phyloP scores from a whole-genome alignment of 2,329 filamentous ascomycete species.

The Chrysosporium queenslandicum region DNA sequence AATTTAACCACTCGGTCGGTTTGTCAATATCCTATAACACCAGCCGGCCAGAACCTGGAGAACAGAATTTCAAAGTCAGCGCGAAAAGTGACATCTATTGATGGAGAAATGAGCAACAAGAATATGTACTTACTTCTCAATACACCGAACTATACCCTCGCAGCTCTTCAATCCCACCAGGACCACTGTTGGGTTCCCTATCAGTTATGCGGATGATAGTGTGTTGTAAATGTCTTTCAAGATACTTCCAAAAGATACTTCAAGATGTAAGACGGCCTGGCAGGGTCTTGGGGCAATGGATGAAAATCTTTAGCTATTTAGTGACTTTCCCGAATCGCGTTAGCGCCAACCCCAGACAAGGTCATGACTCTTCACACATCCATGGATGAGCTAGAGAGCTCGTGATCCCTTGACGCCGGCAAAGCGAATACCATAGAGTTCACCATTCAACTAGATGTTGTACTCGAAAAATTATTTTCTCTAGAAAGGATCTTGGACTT shows the following conservation, averaged over 20 bases:
- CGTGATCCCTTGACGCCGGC: neutral
- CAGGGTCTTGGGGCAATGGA: slow-evolving; percentile 9
- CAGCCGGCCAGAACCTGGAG: slow-evolving; percentile 3
- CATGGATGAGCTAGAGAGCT: neutral
- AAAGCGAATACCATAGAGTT: neutral
- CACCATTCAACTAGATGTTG: too few species aligned
- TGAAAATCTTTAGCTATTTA: slow-evolving; percentile 17
- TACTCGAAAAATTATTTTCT: too few species aligned
- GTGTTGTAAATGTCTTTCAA: slow-evolving; percentile 7
- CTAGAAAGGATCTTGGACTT: neutral
- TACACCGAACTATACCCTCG: slow-evolving; percentile 15
- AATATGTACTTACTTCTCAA: slow-evolving; percentile 12
- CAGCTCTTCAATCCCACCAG: slow-evolving; percentile 18
- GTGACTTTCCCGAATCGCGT: slow-evolving; percentile 14
- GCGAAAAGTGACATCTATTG: neutral
- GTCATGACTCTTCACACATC: slow-evolving; percentile 1
- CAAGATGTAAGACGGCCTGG: neutral
- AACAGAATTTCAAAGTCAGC: neutral
- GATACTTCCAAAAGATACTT: slow-evolving; percentile 2
- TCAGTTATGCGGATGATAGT: neutral
- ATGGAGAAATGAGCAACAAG: neutral
- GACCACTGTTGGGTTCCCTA: slow-evolving; percentile 11
- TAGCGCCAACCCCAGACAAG: slow-evolving; percentile 13
- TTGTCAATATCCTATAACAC: slow-evolving; percentile 1
- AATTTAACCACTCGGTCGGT: neutral